A percentile compares a stretch with the other conserved stretches of the same genome.
phyloP scores from a whole-genome alignment of 805 yeast species.

The Barnettozyma sp. region DNA sequence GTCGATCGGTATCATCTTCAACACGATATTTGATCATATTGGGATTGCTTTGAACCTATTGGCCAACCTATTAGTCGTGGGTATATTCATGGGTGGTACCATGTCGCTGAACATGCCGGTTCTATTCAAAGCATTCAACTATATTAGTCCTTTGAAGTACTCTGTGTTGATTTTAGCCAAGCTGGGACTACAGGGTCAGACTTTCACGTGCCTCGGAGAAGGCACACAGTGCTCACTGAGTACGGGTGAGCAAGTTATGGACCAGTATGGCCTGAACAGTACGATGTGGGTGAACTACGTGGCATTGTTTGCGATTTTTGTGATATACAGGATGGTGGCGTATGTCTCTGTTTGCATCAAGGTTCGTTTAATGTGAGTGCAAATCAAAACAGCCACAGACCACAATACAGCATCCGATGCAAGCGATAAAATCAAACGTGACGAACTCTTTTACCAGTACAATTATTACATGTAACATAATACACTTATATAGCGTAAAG shows the following conservation, averaged over 20 bases:
- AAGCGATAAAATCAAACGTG: too few species aligned
- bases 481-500: too few species aligned
- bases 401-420: neutral
- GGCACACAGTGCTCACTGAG: slow-evolving; percentile 39
- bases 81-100: slow-evolving; percentile 75
- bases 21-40: slow-evolving; percentile 59
- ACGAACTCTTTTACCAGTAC: too few species aligned
- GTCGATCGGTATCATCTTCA: slow-evolving; percentile 70
- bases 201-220: slow-evolving; percentile 43
- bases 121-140: slow-evolving; percentile 61
- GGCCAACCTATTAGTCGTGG: slow-evolving; percentile 55
- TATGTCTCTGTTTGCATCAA: slow-evolving; percentile 6
- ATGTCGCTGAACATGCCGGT: slow-evolving; percentile 69
- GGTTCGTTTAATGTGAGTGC: slow-evolving; percentile 1
- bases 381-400: neutral
- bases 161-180: slow-evolving; percentile 57
- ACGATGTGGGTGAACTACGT: slow-evolving; percentile 16
- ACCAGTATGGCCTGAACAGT: slow-evolving; percentile 38
- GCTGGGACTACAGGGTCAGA: slow-evolving; percentile 45
- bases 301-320: slow-evolving; percentile 14
- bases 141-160: slow-evolving; percentile 64
- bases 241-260: slow-evolving; percentile 50
- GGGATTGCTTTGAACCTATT: slow-evolving; percentile 73
- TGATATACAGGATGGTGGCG: slow-evolving; percentile 15
- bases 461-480: too few species aligned